A percentile compares a stretch with the other conserved stretches of the same genome.
Conservation (phyloP, 495 filamentous ascomycete genomes). For the Acidiella bohemica region DNA sequence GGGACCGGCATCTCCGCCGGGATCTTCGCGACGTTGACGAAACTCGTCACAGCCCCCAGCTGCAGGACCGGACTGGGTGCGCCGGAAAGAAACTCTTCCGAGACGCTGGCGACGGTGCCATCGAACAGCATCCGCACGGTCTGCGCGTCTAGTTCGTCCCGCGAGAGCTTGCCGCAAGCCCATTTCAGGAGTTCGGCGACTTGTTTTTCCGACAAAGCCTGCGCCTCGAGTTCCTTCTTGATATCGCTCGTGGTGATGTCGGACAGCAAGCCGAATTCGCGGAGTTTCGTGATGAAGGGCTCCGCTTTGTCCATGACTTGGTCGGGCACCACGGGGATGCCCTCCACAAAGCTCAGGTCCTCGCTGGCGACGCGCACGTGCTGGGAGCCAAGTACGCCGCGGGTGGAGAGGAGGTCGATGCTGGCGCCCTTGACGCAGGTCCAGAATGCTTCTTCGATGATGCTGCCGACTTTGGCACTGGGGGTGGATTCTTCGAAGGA, state of each 20-base stretch:
- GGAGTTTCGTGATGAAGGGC: conserved; percentile 62
- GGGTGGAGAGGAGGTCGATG: conserved; percentile 78
- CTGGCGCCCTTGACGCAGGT: conserved; percentile 63
- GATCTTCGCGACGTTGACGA: conserved; percentile 59
- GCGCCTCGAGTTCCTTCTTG: conserved; percentile 58
- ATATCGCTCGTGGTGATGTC: conserved; percentile 81
- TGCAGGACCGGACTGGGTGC: conserved; percentile 49
- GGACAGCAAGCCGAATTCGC: conserved; percentile 64
- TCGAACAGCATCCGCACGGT: conserved; percentile 54
- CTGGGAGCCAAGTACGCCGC: conserved; percentile 65
- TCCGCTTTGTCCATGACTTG: conserved; percentile 48
- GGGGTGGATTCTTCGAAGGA: conserved; percentile 81
- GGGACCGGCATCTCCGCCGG: conserved; percentile 73
- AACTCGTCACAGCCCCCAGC: conserved; percentile 59
- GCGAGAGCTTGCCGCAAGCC: conserved; percentile 52
- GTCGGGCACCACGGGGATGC: conserved; percentile 76
- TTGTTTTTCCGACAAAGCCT: conserved; percentile 61
- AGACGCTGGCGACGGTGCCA: conserved; percentile 66
- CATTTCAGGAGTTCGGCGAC: conserved; percentile 71
- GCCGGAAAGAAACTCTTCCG: conserved; percentile 39
- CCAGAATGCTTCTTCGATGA: conserved; percentile 92
- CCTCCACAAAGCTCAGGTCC: conserved; percentile 75
- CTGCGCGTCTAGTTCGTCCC: conserved; percentile 50
- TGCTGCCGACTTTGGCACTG: conserved; percentile 59
- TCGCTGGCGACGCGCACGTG: conserved; percentile 67